Base-by-base conservation (phyloP, 192 early-diverging fungal genomes). In the Obelidium mucronatum region DNA sequence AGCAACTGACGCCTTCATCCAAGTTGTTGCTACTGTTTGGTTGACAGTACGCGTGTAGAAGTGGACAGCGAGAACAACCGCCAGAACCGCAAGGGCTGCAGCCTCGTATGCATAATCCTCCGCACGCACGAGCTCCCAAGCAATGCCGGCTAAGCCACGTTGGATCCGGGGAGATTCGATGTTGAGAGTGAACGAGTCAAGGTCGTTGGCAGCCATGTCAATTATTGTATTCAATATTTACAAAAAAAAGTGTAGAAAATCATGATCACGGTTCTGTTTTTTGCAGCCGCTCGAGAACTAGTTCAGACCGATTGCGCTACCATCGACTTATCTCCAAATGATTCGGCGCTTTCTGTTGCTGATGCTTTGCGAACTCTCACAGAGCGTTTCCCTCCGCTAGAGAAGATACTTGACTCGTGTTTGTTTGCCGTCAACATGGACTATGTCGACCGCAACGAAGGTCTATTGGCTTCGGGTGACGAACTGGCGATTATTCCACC, bases 11-110 rank as follows among this genome's bases (percentile, higher is more conserved):
- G 52, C 51, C 31, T 73, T 63, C 37, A 70, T 59, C 82, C 80
- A 77, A 22, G 52, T n/a, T n/a, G 53, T 77, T 31, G 76, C 76
- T 8, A 62, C 42, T 3, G n/a, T 51, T 58, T 83, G 73, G 84
- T 93, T 61, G 37, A 51, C 39, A 2, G 37, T 22, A 55, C 76
- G 65, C 26, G 53, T 39, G 59, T 40, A 59, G 40, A 48, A 62
- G 67, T 77, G 76, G 37, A 59, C n/a, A 37, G 28, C 67, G 56
- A 77, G 52, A 51, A 60, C 66, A 44, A 39, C 55, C 0, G 42
- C 35, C 17, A 77, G 51, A 5, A 48, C 66, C 24, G 51, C 37
- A 5, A 77, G 3, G 28, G 55, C 67, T 30, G 44, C 36, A 30
- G 31, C 8, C 36, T 76, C 74, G 63, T n/a, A n/a, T 17, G 15